Conservation (phyloP, 257 asterid genomes). For the Lantana camara region DNA sequence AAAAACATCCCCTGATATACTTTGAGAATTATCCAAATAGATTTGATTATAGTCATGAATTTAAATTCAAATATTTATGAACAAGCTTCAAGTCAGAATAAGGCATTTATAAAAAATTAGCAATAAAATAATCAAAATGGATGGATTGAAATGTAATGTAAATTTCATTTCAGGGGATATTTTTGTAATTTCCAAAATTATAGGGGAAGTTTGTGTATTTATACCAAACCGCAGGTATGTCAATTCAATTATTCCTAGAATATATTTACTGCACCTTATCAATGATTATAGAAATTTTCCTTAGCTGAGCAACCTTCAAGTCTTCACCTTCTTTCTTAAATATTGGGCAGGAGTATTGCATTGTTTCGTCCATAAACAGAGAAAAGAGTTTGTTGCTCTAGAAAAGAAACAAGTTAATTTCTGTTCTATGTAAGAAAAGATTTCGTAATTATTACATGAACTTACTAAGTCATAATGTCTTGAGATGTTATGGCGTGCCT, state of each 20-base stretch:
- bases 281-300: conserved; percentile 73
- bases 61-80: no score
- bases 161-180: no score
- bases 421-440: conserved; percentile 1
- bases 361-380: conserved; percentile 72
- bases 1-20: no score
- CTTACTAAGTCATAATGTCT: conserved; percentile 89
- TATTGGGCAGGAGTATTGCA: conserved; percentile 87
- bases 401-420: conserved; percentile 12
- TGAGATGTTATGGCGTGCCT: conserved; percentile 82
- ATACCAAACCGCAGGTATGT: no score
- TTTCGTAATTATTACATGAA: not conserved
- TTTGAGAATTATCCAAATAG: no score
- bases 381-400: conserved; percentile 93
- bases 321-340: conserved; percentile 78
- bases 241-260: not conserved
- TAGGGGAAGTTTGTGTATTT: no score
- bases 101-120: no score
- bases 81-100: no score
- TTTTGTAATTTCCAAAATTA: no score
- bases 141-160: no score
- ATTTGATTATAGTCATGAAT: no score
- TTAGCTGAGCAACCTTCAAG: conserved; percentile 74
- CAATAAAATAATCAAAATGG: no score
- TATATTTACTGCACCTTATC: conserved; percentile 53